Percentiles rank a stretch among this genome's conserved stretches.
These are phyloP conservation scores for Cladosporium sp. DNA, from an alignment of 2,329 filamentous ascomycete species.

Conservation along the genomic window DNA sequence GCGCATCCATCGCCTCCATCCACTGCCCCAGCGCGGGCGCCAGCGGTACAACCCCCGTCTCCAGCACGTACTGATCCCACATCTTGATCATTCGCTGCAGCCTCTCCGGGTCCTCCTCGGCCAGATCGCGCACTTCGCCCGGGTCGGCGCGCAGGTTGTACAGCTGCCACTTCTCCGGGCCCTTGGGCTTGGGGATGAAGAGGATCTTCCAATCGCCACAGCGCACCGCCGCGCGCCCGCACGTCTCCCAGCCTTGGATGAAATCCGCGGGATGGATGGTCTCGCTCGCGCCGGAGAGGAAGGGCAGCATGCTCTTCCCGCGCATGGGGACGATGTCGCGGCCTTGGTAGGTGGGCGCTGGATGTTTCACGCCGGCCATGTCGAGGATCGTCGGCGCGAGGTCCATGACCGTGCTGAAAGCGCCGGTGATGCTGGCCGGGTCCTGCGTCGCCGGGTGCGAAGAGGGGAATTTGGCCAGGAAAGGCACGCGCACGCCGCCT, in stretches of 20 bases:
- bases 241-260: constrained; percentile 55
- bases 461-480: constrained; percentile 41
- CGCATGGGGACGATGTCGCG: constrained; percentile 50
- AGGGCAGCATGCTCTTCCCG: constrained; percentile 45
- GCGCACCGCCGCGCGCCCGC: constrained; percentile 51
- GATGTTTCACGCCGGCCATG: constrained; percentile 48
- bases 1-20: constrained; percentile 58
- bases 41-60: constrained; percentile 57
- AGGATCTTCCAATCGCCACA: constrained; percentile 56
- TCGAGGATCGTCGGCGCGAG: constrained; percentile 42
- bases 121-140: constrained; percentile 42
- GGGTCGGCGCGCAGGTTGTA: constrained; percentile 52
- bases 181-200: constrained; percentile 53
- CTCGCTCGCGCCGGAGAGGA: constrained; percentile 32
- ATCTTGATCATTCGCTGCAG: constrained; percentile 48
- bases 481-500: constrained; percentile 51
- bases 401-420: constrained; percentile 47
- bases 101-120: constrained; percentile 37
- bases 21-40: constrained; percentile 56
- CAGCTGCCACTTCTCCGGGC: constrained; percentile 54
- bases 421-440: constrained; percentile 41
- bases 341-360: constrained; percentile 49
- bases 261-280: constrained; percentile 50
- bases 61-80: constrained; percentile 57
- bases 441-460: constrained; percentile 18